These are phyloP conservation scores for Russula brevipes DNA, from an alignment of 768 basidiomycete species.

Conservation along the genomic window DNA sequence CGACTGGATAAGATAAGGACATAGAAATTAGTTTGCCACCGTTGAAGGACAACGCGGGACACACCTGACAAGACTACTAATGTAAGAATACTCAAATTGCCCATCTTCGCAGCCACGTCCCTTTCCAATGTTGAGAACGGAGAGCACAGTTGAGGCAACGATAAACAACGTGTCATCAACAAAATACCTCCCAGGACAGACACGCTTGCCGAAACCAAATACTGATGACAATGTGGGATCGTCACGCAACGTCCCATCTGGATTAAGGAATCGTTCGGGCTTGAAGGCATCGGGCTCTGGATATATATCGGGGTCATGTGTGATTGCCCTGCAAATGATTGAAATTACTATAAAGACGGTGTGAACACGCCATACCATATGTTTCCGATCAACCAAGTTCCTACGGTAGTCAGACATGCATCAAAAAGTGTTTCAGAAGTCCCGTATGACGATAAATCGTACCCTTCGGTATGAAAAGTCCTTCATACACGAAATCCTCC, in stretches of 20 bases:
- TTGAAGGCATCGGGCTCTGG: constrained; percentile 1
- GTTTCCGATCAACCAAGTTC: constrained; percentile 23
- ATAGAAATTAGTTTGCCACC: background rate
- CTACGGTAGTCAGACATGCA: background rate
- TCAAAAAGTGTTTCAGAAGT: background rate
- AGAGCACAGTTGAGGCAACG: background rate
- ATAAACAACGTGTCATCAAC: constrained; percentile 2
- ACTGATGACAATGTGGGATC: background rate
- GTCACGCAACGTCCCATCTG: constrained; percentile 1
- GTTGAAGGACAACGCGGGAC: background rate
- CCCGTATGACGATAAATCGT: background rate
- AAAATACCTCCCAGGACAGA: background rate
- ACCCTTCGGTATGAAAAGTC: constrained; percentile 24
- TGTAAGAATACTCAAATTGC: background rate
- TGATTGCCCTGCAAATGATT: background rate
- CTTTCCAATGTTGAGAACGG: background rate
- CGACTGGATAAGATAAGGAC: background rate
- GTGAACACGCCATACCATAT: constrained; percentile 13
- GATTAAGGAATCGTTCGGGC: background rate
- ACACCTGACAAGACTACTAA: background rate
- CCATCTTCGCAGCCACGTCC: background rate
- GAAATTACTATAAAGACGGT: background rate
- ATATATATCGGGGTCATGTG: background rate
- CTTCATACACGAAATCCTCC: constrained; percentile 25
- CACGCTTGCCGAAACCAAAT: constrained; percentile 3